Conservation (phyloP, 768 basidiomycete species). For the Boletus rubroflammeus region DNA sequence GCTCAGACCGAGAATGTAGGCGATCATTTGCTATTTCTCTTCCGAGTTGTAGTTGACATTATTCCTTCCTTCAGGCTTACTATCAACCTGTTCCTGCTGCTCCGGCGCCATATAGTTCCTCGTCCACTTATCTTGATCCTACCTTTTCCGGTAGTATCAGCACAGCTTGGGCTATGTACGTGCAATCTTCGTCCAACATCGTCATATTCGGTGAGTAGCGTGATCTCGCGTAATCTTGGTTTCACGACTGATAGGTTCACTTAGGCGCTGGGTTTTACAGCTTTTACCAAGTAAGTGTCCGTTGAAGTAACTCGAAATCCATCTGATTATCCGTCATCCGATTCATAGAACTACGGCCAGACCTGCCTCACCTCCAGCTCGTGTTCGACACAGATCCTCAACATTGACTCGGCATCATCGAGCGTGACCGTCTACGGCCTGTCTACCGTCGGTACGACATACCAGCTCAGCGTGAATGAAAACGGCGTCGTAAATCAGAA, state of each 20-base stretch:
- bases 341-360: constrained; percentile 36
- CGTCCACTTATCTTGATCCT: constrained; percentile 38
- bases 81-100: constrained; percentile 44
- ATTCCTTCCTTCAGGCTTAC: constrained; percentile 36
- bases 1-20: constrained; percentile 50
- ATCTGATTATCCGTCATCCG: not conserved
- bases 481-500: constrained; percentile 33
- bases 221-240: constrained; percentile 25
- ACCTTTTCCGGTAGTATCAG: constrained; percentile 13
- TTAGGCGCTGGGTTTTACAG: constrained; percentile 47
- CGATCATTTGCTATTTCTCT: not conserved
- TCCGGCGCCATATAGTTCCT: constrained; percentile 40
- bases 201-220: constrained; percentile 37
- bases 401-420: constrained; percentile 39
- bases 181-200: constrained; percentile 37
- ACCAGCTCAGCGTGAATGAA: constrained; percentile 38
- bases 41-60: not conserved
- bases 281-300: constrained; percentile 39
- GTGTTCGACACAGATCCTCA: constrained; percentile 44
- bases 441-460: constrained; percentile 42
- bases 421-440: constrained; percentile 40
- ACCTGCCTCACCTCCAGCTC: constrained; percentile 32
- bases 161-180: constrained; percentile 14
- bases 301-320: too few species aligned
- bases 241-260: constrained; percentile 21